A percentile compares a stretch with the other conserved stretches of the same genome.
Evolutionary conservation across 2,329 filamentous ascomycete genomes (phyloP).

Genomic region (Niveomyces coronatus): DNA sequence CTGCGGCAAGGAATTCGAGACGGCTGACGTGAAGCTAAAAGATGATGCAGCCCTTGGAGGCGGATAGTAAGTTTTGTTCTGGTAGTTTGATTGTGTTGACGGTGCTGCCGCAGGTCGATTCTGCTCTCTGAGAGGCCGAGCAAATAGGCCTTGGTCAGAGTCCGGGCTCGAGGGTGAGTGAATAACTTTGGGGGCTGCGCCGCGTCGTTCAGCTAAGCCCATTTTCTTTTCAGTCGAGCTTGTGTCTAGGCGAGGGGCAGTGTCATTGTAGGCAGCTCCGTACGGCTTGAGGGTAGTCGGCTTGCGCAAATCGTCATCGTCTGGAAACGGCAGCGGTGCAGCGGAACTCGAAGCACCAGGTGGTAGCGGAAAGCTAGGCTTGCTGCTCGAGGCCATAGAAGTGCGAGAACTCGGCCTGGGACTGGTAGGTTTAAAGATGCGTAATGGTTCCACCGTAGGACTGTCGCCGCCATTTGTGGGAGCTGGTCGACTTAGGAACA

Average conservation of each 20-base stretch:
- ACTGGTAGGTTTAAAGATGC: constrained; percentile 72
- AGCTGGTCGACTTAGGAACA: constrained; percentile 60
- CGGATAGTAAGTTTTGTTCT: constrained; percentile 50
- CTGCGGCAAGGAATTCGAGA: constrained; percentile 20
- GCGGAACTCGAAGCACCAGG: constrained; percentile 63
- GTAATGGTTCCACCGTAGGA: constrained; percentile 71
- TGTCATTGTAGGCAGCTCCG: constrained; percentile 38
- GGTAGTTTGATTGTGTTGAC: constrained; percentile 37
- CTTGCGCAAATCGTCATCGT: constrained; percentile 50
- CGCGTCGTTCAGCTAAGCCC: constrained; percentile 69
- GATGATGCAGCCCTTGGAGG: constrained; percentile 36
- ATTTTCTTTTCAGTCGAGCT: constrained; percentile 48
- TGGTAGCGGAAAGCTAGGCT: constrained; percentile 52
- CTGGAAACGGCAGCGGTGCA: constrained; percentile 59
- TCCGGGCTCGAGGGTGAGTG: constrained; percentile 74
- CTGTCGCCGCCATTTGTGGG: constrained; percentile 49
- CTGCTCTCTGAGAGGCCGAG: constrained; percentile 45
- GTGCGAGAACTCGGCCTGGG: constrained; percentile 41
- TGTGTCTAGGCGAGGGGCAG: constrained; percentile 43
- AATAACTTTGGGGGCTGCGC: constrained; percentile 70
- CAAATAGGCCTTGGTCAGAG: constrained; percentile 69
- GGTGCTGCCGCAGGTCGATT: constrained; percentile 30
- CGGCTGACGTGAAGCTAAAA: too few relatives aligned
- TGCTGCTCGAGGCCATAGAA: constrained; percentile 29
- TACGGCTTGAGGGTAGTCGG: constrained; percentile 34